Percentiles rank a stretch among this genome's conserved stretches.
phyloP scores from a whole-genome alignment of 352 stramenopile species.

The Pythium aquatile region DNA sequence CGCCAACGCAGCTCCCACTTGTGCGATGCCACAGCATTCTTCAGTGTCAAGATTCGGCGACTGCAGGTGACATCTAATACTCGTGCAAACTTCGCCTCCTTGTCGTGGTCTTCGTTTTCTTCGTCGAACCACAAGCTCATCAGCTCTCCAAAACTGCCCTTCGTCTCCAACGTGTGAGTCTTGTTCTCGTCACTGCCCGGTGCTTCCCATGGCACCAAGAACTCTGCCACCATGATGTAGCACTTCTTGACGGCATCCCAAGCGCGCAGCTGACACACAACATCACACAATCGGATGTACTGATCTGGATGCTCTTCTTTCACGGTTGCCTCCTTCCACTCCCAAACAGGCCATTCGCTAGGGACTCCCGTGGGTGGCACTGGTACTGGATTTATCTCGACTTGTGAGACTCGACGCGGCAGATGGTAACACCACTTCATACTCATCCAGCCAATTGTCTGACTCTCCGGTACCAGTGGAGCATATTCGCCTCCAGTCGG shows the following conservation, averaged over 20 bases:
- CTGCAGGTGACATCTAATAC: conserved; percentile 27
- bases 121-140: conserved; percentile 75
- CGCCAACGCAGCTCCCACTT: conserved; percentile 83
- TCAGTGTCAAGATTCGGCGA: conserved; percentile 34
- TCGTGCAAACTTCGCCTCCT: conserved; percentile 27
- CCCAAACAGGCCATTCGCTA: conserved; percentile 62
- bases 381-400: conserved; percentile 56
- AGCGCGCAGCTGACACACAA: conserved; percentile 69
- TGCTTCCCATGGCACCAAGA: conserved; percentile 74
- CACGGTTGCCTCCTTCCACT: conserved; percentile 28
- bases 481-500: background rate
- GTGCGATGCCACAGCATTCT: conserved; percentile 40
- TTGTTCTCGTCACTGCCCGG: conserved; percentile 5
- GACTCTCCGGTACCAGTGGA: conserved; percentile 33
- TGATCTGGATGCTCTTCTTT: conserved; percentile 3
- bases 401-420: conserved; percentile 49
- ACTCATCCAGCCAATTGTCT: conserved; percentile 69
- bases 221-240: conserved; percentile 59
- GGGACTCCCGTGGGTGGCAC: conserved; percentile 57
- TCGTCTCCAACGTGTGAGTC: conserved; percentile 35
- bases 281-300: conserved; percentile 50
- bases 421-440: conserved; percentile 84
- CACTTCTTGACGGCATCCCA: conserved; percentile 54
- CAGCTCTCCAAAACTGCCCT: conserved; percentile 61
- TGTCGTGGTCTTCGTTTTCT: conserved; percentile 44